Base-by-base conservation (phyloP, 768 basidiomycete genomes). In the Rhizopogon roseolus region DNA sequence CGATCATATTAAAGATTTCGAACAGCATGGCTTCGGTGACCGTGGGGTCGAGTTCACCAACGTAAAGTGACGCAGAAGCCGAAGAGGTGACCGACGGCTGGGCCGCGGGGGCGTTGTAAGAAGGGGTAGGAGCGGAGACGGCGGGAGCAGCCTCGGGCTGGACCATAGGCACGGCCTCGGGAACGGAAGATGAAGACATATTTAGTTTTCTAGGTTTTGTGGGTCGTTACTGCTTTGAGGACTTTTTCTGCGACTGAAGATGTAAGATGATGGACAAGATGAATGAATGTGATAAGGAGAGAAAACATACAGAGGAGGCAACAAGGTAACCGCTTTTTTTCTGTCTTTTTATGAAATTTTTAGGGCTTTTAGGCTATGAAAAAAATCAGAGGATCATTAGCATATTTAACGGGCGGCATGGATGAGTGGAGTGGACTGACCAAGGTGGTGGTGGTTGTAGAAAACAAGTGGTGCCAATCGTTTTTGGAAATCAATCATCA, bases 1-100 rank as follows among this genome's bases (percentile, higher is more conserved):
- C 97, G 73, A 98, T 93, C 92, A 98, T 96, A 72, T 97, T 97
- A 81, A 99, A 99, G 71, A 99, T 98, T 79, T 99, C 97, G 69
- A 98, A 99, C 52, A 99, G 84, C 93, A 98, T 98, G 54, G 97
- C 96, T 80, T 99, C 97, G 37, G 95, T 92, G 74, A 99, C 97
- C 60, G 91, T 89, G 64, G 91, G 87, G 75, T 98, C 97, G 61
- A 99, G 88, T 77, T 99, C 97, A 55, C 97, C 97, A 58, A 99
- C 97, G 76, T 99, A 99, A 64, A 99, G 90, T 55, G 94, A 97
- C 22, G 91, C 91, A 50, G 90, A 92, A 22, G 90, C 90, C 54
- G 86, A 78, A 55, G 88, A 78, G 40, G 84, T 74, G 56, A 73
- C 67, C n/a, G 76, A 64, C n/a, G 66, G 59, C 50, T 75, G 69